A percentile compares a stretch with the other conserved stretches of the same genome.
Evolutionary conservation across 805 yeast genomes (phyloP).

Genomic region (Suhomyces pyralidae): DNA sequence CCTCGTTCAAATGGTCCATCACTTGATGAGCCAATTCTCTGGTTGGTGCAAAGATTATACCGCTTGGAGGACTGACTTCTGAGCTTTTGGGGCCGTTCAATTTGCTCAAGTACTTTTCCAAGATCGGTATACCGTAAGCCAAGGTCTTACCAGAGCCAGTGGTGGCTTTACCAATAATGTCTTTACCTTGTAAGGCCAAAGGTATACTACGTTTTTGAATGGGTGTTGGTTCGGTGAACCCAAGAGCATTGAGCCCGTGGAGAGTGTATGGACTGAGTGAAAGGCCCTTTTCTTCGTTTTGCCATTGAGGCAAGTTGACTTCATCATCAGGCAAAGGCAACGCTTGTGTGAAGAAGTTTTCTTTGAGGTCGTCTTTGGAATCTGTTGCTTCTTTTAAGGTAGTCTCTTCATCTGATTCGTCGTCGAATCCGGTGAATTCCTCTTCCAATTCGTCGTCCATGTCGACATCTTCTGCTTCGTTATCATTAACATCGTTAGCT

Average conservation of each 20-base stretch:
- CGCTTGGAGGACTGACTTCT: constrained; percentile 51
- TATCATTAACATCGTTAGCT: constrained; percentile 9
- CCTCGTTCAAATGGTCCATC: constrained; percentile 63
- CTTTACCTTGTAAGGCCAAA: constrained; percentile 64
- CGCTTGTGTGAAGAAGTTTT: constrained; percentile 29
- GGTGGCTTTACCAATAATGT: constrained; percentile 92
- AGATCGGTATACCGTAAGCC: constrained; percentile 90
- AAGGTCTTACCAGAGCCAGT: constrained; percentile 98
- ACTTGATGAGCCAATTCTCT: constrained; percentile 96
- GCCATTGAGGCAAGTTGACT: constrained; percentile 62
- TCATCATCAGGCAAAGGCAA: constrained; percentile 35
- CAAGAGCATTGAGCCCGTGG: constrained; percentile 56
- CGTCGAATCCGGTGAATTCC: constrained; percentile 27
- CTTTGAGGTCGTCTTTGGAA: constrained; percentile 16
- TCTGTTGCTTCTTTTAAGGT: constrained; percentile 3
- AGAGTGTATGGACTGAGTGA: constrained; percentile 54
- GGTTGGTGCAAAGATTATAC: constrained; percentile 88
- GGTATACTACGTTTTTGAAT: constrained; percentile 82
- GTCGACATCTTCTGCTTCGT: constrained; percentile 15
- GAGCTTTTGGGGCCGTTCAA: constrained; percentile 13
- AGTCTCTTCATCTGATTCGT: constrained; percentile 9
- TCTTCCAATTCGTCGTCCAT: constrained; percentile 25
- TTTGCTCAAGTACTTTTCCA: constrained; percentile 56
- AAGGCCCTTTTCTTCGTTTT: constrained; percentile 36
- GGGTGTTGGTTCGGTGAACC: constrained; percentile 72